Base-by-base conservation (phyloP, 176 grass and related monocot species). In the Canna indica region DNA sequence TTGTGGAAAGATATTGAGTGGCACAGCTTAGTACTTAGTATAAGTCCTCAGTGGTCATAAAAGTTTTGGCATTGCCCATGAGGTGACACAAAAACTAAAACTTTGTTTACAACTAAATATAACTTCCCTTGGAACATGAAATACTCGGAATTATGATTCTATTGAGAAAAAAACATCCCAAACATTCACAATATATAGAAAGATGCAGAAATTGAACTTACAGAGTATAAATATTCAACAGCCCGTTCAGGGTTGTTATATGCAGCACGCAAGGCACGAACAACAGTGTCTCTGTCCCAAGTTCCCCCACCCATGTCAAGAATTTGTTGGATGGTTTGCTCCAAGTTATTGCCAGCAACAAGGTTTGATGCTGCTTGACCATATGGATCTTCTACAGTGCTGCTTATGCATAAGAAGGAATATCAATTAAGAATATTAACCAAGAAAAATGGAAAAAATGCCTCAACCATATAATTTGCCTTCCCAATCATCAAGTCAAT, bases 221-320 rank as follows among this genome's bases (percentile, higher is more conserved):
- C 92, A 68, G 92, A 89, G 68, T 91, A 96, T 69, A 96, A 73
- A 82, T 96, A 96, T 35, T 96, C 92, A 80, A 96, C 81, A 68
- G 92, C 92, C 47, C 92, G 67, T 70, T 96, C 92, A 15, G 92
- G 92, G 53, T 96, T 96, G 83, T 96, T 91, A 64, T 71, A 96
- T 28, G 92, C 92, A 62, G 92, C 92, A 44, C 74, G 78, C 75
- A 96, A 73, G 75, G 92, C 92, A 68, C 67, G 85, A 29, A 71
- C 62, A 36, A 96, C 92, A 52, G 76, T 85, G 67, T 91, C 85
- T 80, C 92, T 91, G 36, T 91, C 88, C 92, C 92, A 96, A 31
- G 64, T 91, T 30, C 92, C 92, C 32, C 85, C 92, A 32, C 92
- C 92, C 88, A 96, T 96, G 71, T 86, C 92, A 41, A 96, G 83